Base-by-base conservation (phyloP, 2,329 filamentous ascomycete genomes). In the Incumbomyces lentus region DNA sequence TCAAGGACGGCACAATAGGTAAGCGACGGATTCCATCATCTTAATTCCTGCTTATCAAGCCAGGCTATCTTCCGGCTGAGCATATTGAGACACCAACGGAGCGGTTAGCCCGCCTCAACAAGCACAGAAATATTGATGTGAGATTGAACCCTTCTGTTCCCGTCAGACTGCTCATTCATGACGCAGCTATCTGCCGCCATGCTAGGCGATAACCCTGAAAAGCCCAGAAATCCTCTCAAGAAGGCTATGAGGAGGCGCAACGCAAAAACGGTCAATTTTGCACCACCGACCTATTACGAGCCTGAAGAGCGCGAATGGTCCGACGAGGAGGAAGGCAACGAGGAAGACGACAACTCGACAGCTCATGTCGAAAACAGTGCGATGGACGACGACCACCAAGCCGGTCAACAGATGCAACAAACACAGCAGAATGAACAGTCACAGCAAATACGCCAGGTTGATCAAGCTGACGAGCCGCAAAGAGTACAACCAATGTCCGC, bases 61-160 rank as follows among this genome's bases (percentile, higher is more conserved):
- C 51, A 95, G 90, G 90, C 36, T 98, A 98, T 62, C 72, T 98
- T 46, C 92, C 92, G 41, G 92, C 92, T 40, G 92, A 98, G 65
- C 92, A 98, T 63, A 98, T 98, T 55, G 92, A 98, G 64, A 98
- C 92, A 7, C 92, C 92, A 2, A 95, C 90, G 13, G 92, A 98
- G 71, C 78, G 92, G 61, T 68, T 98, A 52, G 92, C 92, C 38
- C 81, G 92, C 53, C 68, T 96, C 53, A 98, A 98, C 67, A 98
- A 98, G 68, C 92, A 98, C 67, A 80, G 92, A 61, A 98, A 98
- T 61, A 89, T 96, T 58, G 92, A 98, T 70, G 88, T 94, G 77
- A 54, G 86, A 62, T 37, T 40, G 42, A 32, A 26, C 19, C 41
- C 34, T 46, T 22, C 45, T n/a, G 32, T 43, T 17, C 7, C n/a